phyloP scores from a whole-genome alignment of 495 filamentous ascomycete genomes.

The Aspergillus panamensis region DNA sequence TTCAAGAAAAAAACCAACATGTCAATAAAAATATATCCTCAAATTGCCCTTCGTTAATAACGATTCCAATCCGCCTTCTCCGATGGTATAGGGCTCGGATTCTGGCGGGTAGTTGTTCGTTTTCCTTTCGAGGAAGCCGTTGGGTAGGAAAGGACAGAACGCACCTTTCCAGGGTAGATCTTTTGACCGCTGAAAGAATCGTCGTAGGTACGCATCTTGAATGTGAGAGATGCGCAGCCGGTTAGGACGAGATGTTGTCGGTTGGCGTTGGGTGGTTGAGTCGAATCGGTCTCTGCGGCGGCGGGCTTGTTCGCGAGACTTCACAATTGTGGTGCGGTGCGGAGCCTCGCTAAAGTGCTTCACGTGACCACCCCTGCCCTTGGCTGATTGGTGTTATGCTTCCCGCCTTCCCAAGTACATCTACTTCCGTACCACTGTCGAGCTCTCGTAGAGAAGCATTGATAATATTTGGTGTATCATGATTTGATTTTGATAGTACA shows the following conservation, averaged over 20 bases:
- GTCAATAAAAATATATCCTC: conserved; percentile 28
- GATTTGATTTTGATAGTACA: too few species aligned
- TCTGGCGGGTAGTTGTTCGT: background rate
- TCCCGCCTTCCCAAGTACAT: background rate
- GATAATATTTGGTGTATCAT: too few species aligned
- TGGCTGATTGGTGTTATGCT: conserved; percentile 11
- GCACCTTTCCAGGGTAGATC: conserved; percentile 99
- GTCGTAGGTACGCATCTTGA: conserved; percentile 97
- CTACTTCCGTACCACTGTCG: background rate
- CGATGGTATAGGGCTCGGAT: background rate
- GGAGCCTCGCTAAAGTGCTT: conserved; percentile 45
- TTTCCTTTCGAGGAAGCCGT: background rate
- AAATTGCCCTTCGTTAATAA: background rate
- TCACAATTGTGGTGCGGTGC: conserved; percentile 49
- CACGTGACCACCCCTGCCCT: conserved; percentile 48
- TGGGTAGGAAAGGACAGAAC: conserved; percentile 33
- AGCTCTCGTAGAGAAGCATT: background rate
- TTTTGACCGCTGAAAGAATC: conserved; percentile 95
- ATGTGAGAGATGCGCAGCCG: conserved; percentile 52
- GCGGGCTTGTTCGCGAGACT: conserved; percentile 30
- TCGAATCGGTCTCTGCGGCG: conserved; percentile 45
- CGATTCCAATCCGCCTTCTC: background rate
- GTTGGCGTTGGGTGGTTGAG: conserved; percentile 51
- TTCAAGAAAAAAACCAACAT: conserved; percentile 25
- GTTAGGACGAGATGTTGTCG: conserved; percentile 36